phyloP scores from a whole-genome alignment of 1,284 basidiomycete species.

The Stereum hirsutum region DNA sequence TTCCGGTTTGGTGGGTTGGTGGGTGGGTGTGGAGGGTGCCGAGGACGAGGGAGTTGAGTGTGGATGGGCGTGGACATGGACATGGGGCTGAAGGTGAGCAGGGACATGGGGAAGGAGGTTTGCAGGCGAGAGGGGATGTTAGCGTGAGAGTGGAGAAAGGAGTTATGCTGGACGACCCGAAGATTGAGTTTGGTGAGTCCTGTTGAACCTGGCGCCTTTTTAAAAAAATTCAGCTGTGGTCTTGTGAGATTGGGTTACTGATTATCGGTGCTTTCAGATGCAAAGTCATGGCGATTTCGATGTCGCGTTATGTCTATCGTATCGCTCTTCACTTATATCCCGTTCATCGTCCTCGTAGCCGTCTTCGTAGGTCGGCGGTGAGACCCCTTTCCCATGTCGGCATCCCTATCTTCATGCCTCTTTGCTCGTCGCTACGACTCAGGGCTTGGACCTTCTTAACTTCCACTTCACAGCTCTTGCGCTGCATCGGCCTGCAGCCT shows the following conservation, averaged over 20 bases:
- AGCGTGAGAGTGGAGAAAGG: conserved; percentile 66
- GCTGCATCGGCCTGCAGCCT: no score
- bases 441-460: no score
- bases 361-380: conserved; percentile 41
- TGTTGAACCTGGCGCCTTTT: conserved; percentile 1
- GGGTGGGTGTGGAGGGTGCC: conserved; percentile 48
- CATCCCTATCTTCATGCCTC: background rate
- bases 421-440: background rate
- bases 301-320: conserved; percentile 62
- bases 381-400: background rate
- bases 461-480: no score
- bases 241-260: conserved; percentile 4
- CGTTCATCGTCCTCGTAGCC: conserved; percentile 64
- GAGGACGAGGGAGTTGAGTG: conserved; percentile 50
- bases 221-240: background rate
- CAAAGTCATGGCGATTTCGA: conserved; percentile 58
- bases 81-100: no score
- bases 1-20: conserved; percentile 74
- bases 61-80: no score
- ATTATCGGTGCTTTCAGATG: conserved; percentile 35
- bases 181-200: conserved; percentile 61
- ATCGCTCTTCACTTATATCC: conserved; percentile 67
- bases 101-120: no score
- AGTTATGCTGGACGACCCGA: conserved; percentile 67
- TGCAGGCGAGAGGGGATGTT: no score